A percentile compares a stretch with the other conserved stretches of the same genome.
These are phyloP conservation scores for Podila minutissima DNA, from an alignment of 192 early-diverging fungal species.

Conservation along the genomic window DNA sequence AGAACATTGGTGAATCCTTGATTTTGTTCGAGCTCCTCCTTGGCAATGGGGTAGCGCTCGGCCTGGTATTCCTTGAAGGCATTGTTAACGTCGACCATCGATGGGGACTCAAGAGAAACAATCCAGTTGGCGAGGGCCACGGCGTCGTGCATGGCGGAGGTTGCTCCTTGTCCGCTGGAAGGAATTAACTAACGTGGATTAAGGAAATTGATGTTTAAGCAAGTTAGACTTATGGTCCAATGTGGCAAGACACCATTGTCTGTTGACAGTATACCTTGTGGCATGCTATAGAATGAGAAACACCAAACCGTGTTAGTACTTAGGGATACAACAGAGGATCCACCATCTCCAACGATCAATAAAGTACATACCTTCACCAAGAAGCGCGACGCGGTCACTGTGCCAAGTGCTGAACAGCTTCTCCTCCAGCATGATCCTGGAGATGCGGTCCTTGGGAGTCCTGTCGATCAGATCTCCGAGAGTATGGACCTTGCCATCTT, in stretches of 20 bases:
- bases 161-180: not conserved
- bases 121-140: conserved; percentile 1
- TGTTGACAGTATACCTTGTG: not conserved
- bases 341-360: not conserved
- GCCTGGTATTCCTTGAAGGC: not conserved
- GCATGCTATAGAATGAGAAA: not conserved
- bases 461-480: conserved; percentile 3
- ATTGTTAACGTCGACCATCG: not conserved
- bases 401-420: conserved; percentile 15
- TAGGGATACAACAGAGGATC: not conserved
- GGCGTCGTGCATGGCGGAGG: not conserved
- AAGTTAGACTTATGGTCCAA: not conserved
- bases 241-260: too few species aligned
- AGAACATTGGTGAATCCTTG: not conserved
- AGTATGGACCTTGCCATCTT: not conserved
- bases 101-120: not conserved
- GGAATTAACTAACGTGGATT: not conserved
- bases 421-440: conserved; percentile 13
- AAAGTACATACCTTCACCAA: conserved; percentile 11
- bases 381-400: not conserved
- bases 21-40: not conserved
- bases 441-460: conserved; percentile 2
- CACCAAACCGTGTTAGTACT: not conserved
- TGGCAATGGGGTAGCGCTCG: not conserved
- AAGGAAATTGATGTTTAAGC: too few species aligned